phyloP scores from a whole-genome alignment of 1,284 basidiomycete species.

The Fomitopsis palustris region DNA sequence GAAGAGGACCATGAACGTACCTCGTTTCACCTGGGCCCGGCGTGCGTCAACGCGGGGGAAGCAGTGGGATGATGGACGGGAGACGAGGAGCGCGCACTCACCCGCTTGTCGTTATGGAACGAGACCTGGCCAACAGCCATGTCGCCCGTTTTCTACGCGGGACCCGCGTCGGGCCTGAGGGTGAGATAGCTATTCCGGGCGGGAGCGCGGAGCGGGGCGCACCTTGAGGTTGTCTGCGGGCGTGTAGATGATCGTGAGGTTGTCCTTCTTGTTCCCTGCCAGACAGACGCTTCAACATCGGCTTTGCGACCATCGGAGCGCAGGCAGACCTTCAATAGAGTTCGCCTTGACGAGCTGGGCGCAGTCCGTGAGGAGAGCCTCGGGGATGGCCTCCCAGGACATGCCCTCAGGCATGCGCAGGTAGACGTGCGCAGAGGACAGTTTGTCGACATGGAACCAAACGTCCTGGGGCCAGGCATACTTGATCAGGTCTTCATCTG shows the following conservation, averaged over 20 bases:
- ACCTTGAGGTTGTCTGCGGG: conserved; percentile 89
- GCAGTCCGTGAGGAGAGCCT: conserved; percentile 77
- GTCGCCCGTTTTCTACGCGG: conserved; percentile 84
- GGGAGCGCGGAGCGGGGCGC: conserved; percentile 6
- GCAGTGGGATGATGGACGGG: not conserved
- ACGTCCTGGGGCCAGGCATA: conserved; percentile 84
- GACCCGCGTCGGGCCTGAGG: not conserved
- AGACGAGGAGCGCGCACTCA: conserved; percentile 27
- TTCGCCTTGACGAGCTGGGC: conserved; percentile 97
- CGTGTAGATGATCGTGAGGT: conserved; percentile 92
- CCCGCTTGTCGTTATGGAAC: conserved; percentile 88
- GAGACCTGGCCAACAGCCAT: conserved; percentile 96
- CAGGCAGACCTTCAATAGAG: conserved; percentile 80
- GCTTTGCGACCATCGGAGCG: not conserved
- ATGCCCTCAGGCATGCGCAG: conserved; percentile 80
- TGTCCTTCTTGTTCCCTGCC: conserved; percentile 93
- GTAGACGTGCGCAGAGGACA: conserved; percentile 94
- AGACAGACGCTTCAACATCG: conserved; percentile 8
- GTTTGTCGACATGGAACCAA: conserved; percentile 87
- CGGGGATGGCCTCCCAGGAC: conserved; percentile 86
- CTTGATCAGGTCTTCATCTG: conserved; percentile 92
- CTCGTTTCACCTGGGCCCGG: conserved; percentile 65
- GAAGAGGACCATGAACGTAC: conserved; percentile 34
- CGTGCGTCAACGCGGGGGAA: not conserved
- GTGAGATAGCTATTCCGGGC: not conserved